A percentile compares a stretch with the other conserved stretches of the same genome.
Conservation (phyloP, 2,329 filamentous ascomycete species). For the Aspergillus sp. region DNA sequence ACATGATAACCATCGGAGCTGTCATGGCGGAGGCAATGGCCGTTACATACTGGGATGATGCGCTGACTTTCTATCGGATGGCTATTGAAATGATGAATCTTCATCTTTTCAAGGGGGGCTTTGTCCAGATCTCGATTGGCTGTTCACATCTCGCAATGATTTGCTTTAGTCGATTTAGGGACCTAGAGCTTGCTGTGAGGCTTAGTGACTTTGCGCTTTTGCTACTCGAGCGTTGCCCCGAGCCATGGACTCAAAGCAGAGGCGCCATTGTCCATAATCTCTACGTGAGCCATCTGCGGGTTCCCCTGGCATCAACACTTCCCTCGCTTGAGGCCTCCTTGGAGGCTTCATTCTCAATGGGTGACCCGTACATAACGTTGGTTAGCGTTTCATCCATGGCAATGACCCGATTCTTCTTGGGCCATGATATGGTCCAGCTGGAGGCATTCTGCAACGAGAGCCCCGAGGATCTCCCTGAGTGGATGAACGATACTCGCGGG, state of each 20-base stretch:
- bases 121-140: constrained; percentile 54
- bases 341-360: constrained; percentile 53
- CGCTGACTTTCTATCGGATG: constrained; percentile 55
- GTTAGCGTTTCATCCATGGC: constrained; percentile 57
- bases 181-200: constrained; percentile 50
- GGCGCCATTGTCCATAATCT: constrained; percentile 54
- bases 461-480: constrained; percentile 54
- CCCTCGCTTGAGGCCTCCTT: constrained; percentile 51
- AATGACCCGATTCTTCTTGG: constrained; percentile 51
- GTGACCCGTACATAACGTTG: constrained; percentile 55
- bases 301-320: constrained; percentile 49
- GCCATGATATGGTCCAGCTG: constrained; percentile 54
- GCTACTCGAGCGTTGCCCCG: constrained; percentile 49
- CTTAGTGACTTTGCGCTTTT: constrained; percentile 50
- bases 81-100: constrained; percentile 54
- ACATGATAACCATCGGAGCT: constrained; percentile 44
- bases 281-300: constrained; percentile 58
- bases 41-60: constrained; percentile 57
- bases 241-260: constrained; percentile 51
- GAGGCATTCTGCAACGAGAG: constrained; percentile 55
- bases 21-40: constrained; percentile 56
- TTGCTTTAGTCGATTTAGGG: constrained; percentile 53
- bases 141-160: constrained; percentile 57
- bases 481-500: constrained; percentile 54
- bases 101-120: constrained; percentile 51